Conservation (phyloP, 305 asterid genomes). For the Rubia tinctorum region DNA sequence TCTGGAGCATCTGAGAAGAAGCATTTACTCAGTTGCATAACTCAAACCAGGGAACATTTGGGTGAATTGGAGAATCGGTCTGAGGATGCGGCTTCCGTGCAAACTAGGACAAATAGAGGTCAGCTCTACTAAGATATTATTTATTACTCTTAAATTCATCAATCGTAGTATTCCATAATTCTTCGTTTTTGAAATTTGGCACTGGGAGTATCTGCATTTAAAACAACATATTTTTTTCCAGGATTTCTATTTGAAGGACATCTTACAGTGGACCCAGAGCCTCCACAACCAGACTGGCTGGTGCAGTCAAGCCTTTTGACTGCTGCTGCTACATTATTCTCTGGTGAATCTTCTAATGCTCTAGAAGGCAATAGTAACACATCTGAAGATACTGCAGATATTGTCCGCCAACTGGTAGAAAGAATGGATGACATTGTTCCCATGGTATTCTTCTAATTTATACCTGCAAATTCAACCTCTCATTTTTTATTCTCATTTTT, state of each 20-base stretch:
- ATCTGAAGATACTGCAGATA: constrained; percentile 34
- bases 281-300: constrained; percentile 89
- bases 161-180: neutral
- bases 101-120: constrained; percentile 59
- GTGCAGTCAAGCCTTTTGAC: constrained; percentile 57
- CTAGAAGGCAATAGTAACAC: constrained; percentile 31
- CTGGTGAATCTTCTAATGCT: constrained; percentile 60
- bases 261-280: constrained; percentile 96
- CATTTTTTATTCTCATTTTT: neutral
- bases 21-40: constrained; percentile 60
- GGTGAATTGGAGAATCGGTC: constrained; percentile 44
- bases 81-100: constrained; percentile 37
- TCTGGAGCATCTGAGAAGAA: constrained; percentile 50
- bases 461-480: neutral
- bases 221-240: constrained; percentile 23
- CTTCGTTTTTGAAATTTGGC: neutral
- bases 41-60: constrained; percentile 65
- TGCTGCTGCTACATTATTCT: constrained; percentile 67
- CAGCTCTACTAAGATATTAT: constrained; percentile 22
- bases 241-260: constrained; percentile 97
- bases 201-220: neutral
- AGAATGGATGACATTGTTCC: constrained; percentile 69
- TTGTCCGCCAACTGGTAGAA: constrained; percentile 47
- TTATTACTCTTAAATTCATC: constrained; percentile 7
- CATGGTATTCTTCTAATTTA: constrained; percentile 42